A percentile compares a stretch with the other conserved stretches of the same genome.
phyloP scores from a whole-genome alignment of 192 early-diverging fungal genomes.

The Podila epigama region DNA sequence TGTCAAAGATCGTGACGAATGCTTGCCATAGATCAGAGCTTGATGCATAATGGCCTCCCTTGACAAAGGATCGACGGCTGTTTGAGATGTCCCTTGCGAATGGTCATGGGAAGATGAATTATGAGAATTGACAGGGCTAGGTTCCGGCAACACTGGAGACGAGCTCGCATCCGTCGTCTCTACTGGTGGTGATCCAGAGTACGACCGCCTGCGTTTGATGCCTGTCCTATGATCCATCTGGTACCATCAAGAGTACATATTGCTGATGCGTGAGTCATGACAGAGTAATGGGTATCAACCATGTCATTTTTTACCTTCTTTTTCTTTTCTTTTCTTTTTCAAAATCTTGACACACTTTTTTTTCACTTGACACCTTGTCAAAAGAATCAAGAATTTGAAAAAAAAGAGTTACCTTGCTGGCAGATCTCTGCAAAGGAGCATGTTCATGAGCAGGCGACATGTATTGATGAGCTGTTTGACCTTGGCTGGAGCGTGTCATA shows the following conservation, averaged over 20 bases:
- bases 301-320: no score
- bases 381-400: no score
- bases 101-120: constrained; percentile 33
- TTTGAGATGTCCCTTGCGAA: constrained; percentile 1
- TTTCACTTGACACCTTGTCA: no score
- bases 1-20: constrained; percentile 55
- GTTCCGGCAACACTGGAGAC: constrained; percentile 17
- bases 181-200: constrained; percentile 14
- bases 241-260: background rate
- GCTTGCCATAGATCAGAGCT: constrained; percentile 63
- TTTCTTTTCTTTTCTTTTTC: no score
- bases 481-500: background rate
- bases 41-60: constrained; percentile 57
- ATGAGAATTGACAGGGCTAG: constrained; percentile 37
- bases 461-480: background rate
- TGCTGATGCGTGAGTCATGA: background rate
- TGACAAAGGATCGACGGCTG: constrained; percentile 26
- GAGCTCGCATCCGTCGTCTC: background rate
- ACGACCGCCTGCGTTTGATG: constrained; percentile 27
- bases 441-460: no score
- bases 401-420: no score
- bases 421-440: no score
- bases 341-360: no score
- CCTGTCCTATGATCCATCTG: constrained; percentile 11
- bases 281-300: no score